These are phyloP conservation scores for Puya raimondii DNA, from an alignment of 176 grass and related monocot genomes.

Conservation along the genomic window DNA sequence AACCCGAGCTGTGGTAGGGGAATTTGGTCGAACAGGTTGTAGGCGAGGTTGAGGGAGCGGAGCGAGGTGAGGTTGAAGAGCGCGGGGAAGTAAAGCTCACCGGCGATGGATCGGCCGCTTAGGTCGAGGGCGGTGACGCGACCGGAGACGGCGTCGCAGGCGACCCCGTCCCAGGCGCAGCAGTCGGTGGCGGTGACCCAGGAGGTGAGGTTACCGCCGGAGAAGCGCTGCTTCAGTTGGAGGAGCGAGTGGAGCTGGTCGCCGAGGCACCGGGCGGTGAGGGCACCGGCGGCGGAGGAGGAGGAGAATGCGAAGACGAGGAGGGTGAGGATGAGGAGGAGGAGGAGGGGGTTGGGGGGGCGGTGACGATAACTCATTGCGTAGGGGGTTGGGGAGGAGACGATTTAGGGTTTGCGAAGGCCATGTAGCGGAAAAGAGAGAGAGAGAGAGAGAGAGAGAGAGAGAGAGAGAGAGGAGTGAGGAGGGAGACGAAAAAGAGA, in stretches of 20 bases:
- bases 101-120: slow-evolving; percentile 4
- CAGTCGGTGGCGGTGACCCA: slow-evolving; percentile 31
- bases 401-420: background rate
- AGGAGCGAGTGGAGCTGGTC: slow-evolving; percentile 29
- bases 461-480: background rate
- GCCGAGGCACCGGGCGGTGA: slow-evolving; percentile 16
- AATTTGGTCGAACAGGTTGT: slow-evolving; percentile 26
- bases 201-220: background rate
- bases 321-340: background rate
- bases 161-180: slow-evolving; percentile 37
- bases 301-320: background rate
- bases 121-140: slow-evolving; percentile 36
- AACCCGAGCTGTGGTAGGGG: slow-evolving; percentile 24
- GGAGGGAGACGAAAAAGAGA: too few species aligned
- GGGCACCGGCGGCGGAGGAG: background rate
- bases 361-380: slow-evolving; percentile 14
- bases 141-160: slow-evolving; percentile 11
- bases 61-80: slow-evolving; percentile 41
- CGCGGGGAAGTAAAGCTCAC: background rate
- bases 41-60: slow-evolving; percentile 22
- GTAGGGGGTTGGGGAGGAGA: background rate
- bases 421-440: slow-evolving; percentile 5
- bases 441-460: background rate
- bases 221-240: slow-evolving; percentile 31
- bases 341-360: background rate